These are phyloP conservation scores for Hemileia vastatrix DNA, from an alignment of 1,284 basidiomycete species.

Conservation along the genomic window DNA sequence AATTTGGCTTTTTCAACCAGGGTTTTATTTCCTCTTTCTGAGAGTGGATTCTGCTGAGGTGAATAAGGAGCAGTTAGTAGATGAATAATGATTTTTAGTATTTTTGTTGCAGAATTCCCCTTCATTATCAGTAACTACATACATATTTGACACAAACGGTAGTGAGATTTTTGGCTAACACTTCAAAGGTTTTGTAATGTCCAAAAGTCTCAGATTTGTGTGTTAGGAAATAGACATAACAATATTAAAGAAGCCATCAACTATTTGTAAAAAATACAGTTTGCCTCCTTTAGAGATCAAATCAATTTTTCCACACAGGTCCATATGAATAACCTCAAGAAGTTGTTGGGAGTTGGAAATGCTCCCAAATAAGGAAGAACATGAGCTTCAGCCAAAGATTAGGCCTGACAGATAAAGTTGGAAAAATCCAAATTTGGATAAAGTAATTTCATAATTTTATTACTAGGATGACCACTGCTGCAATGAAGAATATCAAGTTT, in stretches of 20 bases:
- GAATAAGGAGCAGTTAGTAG: constrained; percentile 4
- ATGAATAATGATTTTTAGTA: not conserved
- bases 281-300: not conserved
- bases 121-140: constrained; percentile 12
- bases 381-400: constrained; percentile 6
- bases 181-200: too few relatives aligned
- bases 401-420: not conserved
- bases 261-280: constrained; percentile 4
- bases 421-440: too few relatives aligned
- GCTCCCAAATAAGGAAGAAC: not conserved
- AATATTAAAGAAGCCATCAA: not conserved
- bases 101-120: not conserved
- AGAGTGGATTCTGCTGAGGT: constrained; percentile 9
- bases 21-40: constrained; percentile 3
- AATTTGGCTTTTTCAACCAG: not conserved
- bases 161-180: too few relatives aligned
- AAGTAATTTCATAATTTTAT: too few relatives aligned
- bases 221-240: not conserved
- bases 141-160: too few relatives aligned
- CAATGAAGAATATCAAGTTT: too few relatives aligned
- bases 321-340: constrained; percentile 7
- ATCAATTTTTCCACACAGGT: constrained; percentile 8
- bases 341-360: not conserved
- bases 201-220: constrained; percentile 1
- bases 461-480: constrained; percentile 8